A percentile compares a stretch with the other conserved stretches of the same genome.
Conservation (phyloP, 2,329 filamentous ascomycete genomes). For the Rhexocercosporidium sp. region DNA sequence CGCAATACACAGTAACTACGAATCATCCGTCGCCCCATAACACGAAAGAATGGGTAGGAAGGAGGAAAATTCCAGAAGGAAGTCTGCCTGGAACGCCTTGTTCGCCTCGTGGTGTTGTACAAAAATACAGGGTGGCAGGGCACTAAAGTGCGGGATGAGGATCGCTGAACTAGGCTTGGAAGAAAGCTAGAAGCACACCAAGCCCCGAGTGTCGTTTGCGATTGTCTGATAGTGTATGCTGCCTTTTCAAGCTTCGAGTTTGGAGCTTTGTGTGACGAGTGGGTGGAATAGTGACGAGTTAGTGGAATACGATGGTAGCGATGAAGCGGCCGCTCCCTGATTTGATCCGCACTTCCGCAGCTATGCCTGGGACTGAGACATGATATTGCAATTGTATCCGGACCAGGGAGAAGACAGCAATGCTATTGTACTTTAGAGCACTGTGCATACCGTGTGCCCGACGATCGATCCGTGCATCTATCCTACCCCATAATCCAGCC, state of each 20-base stretch:
- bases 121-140: not conserved
- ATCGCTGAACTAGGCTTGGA: not conserved
- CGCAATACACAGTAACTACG: too few species aligned
- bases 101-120: conserved; percentile 6
- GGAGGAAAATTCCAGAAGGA: not conserved
- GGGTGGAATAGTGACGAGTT: not conserved
- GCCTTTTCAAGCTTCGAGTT: not conserved
- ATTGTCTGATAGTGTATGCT: not conserved
- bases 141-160: not conserved
- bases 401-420: not conserved
- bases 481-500: not conserved
- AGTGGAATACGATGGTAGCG: too few species aligned
- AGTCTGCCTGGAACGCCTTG: conserved; percentile 4
- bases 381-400: not conserved
- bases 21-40: not conserved
- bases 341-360: not conserved
- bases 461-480: not conserved
- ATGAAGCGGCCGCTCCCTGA: too few species aligned
- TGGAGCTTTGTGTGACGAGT: not conserved
- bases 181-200: not conserved
- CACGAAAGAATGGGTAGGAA: not conserved
- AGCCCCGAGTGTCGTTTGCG: not conserved
- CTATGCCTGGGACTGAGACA: not conserved
- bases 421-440: too few species aligned
- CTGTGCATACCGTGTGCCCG: not conserved